Base-by-base conservation (phyloP, 129 eudicot genomes). In the Centella asiatica region DNA sequence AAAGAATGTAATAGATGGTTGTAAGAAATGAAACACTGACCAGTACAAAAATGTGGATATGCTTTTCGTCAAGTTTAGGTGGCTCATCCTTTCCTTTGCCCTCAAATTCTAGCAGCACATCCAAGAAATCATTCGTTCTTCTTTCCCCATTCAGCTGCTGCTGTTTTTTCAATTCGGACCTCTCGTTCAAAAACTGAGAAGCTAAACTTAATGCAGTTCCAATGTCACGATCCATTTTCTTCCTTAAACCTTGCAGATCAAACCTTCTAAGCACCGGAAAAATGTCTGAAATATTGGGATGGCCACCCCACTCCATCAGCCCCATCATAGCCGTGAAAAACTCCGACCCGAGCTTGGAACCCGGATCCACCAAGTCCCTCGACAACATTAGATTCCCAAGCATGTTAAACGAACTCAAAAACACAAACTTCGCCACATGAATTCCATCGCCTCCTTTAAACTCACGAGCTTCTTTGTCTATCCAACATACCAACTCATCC, bases 1-100 rank as follows among this genome's bases (percentile, higher is more conserved):
- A n/a, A n/a, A n/a, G n/a, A n/a, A n/a, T n/a, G n/a, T 22, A n/a
- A 22, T 3, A 48, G 23, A 11, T 19, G 5, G 25, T n/a, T 48
- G 53, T 48, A 48, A 48, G 0, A 1, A 2, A 47, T 12, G 13
- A 26, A 44, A 7, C 1, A 59, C 40, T 18, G 69, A 64, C 80
- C 80, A 72, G 50, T 24, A 64, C 57, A 23, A 65, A 45, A 23
- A 72, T 58, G 37, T 46, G 46, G 31, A 72, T 33, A 12, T 65
- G 36, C 27, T 19, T 64, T 18, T 65, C 72, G 40, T 60, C 20
- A 36, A 72, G 19, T 49, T 20, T 57, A 19, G 24, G 42, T 17
- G 70, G 76, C 34, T 64, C 71, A 11, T 72, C 70, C 12, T 56
- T 72, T 29, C 76, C 75, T 25, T 5, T 45, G 2, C 76, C 76